phyloP scores from a whole-genome alignment of 2,329 filamentous ascomycete genomes.

The Exophiala bonariae region DNA sequence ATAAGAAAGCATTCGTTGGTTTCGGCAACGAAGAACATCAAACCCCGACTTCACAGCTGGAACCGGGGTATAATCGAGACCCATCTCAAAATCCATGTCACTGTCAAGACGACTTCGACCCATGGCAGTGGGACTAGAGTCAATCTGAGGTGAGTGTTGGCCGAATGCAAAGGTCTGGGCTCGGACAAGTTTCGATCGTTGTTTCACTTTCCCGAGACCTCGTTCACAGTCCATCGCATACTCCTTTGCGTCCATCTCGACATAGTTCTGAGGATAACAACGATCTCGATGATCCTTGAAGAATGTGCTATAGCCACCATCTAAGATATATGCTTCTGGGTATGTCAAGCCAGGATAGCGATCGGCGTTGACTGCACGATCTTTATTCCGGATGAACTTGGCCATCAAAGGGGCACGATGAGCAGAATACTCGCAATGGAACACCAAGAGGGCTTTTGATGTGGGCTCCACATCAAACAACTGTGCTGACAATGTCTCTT shows the following conservation, averaged over 20 bases:
- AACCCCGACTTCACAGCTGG: conserved; percentile 19
- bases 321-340: conserved; percentile 94
- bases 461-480: conserved; percentile 69
- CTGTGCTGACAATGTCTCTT: conserved; percentile 77
- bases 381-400: conserved; percentile 84
- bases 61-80: conserved; percentile 25
- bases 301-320: conserved; percentile 94
- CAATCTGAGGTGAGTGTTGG: conserved; percentile 61
- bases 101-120: conserved; percentile 34
- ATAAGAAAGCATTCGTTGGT: conserved; percentile 27
- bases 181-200: conserved; percentile 78
- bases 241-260: conserved; percentile 92
- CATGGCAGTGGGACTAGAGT: conserved; percentile 62
- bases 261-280: conserved; percentile 93
- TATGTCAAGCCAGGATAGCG: conserved; percentile 88
- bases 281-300: conserved; percentile 74
- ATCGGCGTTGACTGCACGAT: conserved; percentile 81
- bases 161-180: conserved; percentile 97
- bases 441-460: conserved; percentile 77
- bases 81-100: conserved; percentile 29
- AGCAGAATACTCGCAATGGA: conserved; percentile 98
- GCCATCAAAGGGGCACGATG: conserved; percentile 97
- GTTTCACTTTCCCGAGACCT: conserved; percentile 89
- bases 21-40: conserved; percentile 19
- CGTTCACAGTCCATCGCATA: conserved; percentile 92